Evolutionary conservation across 371 early-diverging fungal species (phyloP).

Genomic region (Mucor plumbeus): DNA sequence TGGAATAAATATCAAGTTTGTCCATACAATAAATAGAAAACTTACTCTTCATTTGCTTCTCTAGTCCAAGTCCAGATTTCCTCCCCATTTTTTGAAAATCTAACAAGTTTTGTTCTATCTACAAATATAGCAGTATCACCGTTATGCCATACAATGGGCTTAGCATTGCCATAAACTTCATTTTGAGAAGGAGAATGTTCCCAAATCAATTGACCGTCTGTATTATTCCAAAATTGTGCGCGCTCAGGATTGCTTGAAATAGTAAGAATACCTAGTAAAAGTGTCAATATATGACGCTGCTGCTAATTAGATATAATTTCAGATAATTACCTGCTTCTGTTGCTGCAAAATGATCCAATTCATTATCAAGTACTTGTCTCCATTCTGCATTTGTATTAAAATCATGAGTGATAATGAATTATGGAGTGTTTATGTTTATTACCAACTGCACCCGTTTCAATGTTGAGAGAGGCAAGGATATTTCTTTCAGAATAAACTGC

Average conservation of each 20-base stretch:
- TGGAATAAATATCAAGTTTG: not conserved
- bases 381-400: slow-evolving; percentile 35
- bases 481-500: slow-evolving; percentile 67
- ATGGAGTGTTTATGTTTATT: not conserved
- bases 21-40: not conserved
- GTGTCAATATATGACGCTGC: not conserved
- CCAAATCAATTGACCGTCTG: slow-evolving; percentile 31
- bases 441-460: slow-evolving; percentile 65
- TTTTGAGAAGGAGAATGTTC: slow-evolving; percentile 20
- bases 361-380: slow-evolving; percentile 54
- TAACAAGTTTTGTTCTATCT: slow-evolving; percentile 12
- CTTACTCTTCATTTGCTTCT: slow-evolving; percentile 22
- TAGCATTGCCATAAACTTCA: slow-evolving; percentile 7
- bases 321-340: slow-evolving; percentile 28
- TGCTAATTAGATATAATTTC: too few species aligned
- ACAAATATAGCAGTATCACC: slow-evolving; percentile 25
- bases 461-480: slow-evolving; percentile 61
- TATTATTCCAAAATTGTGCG: slow-evolving; percentile 56
- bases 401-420: not conserved
- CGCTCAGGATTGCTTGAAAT: slow-evolving; percentile 46
- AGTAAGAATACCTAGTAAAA: slow-evolving; percentile 46
- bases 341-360: slow-evolving; percentile 23
- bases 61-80: slow-evolving; percentile 30
- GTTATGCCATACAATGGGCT: slow-evolving; percentile 24
- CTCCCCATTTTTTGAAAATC: slow-evolving; percentile 27